Conservation (phyloP, 2,329 filamentous ascomycete genomes). For the Trichoderma breve region DNA sequence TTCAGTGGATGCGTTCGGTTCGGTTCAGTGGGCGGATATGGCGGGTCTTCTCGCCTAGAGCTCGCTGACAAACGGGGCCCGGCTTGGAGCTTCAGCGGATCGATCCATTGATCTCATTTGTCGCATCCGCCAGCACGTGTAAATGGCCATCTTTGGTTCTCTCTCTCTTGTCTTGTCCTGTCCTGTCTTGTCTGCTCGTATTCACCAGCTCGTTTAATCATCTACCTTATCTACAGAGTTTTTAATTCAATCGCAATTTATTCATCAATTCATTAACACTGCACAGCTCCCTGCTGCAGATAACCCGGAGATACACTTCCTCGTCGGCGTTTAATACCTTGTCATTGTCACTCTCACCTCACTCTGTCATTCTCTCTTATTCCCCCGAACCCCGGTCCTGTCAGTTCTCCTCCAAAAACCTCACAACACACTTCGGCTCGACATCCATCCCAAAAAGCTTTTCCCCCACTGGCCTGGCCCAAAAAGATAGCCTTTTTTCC, state of each 20-base stretch:
- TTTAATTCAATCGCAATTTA: neutral
- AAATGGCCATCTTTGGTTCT: neutral
- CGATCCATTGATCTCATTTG: neutral
- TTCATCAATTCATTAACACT: neutral
- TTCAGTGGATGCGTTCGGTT: neutral
- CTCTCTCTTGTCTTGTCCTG: neutral
- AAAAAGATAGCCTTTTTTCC: slow-evolving; percentile 8
- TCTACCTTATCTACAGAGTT: neutral
- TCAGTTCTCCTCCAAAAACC: neutral
- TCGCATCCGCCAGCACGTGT: neutral
- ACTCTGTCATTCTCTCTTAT: neutral
- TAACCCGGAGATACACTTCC: neutral
- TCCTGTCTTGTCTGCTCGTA: neutral
- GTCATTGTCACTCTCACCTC: neutral
- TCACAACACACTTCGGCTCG: neutral
- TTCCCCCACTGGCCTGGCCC: neutral
- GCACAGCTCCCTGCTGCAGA: neutral
- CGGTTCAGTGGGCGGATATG: neutral
- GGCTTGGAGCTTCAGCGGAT: neutral
- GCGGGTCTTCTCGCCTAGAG: neutral
- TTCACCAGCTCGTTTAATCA: neutral
- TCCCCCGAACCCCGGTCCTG: neutral
- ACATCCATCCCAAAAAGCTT: neutral
- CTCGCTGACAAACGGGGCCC: neutral
- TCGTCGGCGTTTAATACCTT: neutral